Evolutionary conservation across 495 filamentous ascomycete genomes (phyloP).

Genomic region (Lasiosphaeris hirsuta): DNA sequence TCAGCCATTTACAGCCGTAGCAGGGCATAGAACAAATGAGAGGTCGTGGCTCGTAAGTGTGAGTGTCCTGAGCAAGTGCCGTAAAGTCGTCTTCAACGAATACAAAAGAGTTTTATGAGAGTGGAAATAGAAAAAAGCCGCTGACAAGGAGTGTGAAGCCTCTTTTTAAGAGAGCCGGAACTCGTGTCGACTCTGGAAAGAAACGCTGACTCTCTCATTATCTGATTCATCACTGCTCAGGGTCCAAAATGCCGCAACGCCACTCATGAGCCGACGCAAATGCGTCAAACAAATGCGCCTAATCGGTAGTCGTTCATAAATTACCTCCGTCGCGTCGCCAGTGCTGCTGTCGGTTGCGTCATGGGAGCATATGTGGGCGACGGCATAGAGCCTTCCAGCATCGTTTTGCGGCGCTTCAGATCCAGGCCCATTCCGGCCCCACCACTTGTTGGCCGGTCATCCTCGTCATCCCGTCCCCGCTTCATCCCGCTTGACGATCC

Average conservation of each 20-base stretch:
- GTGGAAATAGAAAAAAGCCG: constrained; percentile 11
- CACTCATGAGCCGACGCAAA: constrained; percentile 1
- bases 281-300: background rate
- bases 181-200: background rate
- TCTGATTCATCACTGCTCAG: constrained; percentile 4
- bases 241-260: constrained; percentile 9
- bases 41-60: constrained; percentile 28
- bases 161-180: constrained; percentile 4
- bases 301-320: background rate
- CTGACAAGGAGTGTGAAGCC: constrained; percentile 12
- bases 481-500: constrained; percentile 66
- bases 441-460: constrained; percentile 66
- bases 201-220: background rate
- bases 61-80: constrained; percentile 12
- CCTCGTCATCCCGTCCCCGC: constrained; percentile 77
- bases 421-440: constrained; percentile 54
- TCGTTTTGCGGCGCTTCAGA: constrained; percentile 80
- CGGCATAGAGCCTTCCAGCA: constrained; percentile 52
- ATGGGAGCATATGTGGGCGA: constrained; percentile 44
- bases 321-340: constrained; percentile 33
- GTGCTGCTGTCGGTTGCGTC: constrained; percentile 41
- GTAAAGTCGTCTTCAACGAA: constrained; percentile 37
- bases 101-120: constrained; percentile 26
- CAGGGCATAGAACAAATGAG: constrained; percentile 27
- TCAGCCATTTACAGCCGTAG: constrained; percentile 39